Conservation (phyloP, 1,139 yeast species). For the Pichia sp. region DNA sequence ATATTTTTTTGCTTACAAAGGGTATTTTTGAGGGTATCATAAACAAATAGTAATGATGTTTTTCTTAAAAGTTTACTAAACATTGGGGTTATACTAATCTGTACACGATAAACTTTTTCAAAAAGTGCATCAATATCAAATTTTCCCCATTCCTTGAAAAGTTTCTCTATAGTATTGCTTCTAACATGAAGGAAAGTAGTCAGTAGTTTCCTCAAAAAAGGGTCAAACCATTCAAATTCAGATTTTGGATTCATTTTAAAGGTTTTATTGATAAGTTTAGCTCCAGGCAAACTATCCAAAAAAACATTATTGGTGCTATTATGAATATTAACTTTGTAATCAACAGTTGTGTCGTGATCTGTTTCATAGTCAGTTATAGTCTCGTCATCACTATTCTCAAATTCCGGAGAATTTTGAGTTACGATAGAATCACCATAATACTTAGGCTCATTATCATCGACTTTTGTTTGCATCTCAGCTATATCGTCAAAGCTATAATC, state of each 20-base stretch:
- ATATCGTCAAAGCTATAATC: too few relatives aligned
- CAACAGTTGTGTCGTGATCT: too few relatives aligned
- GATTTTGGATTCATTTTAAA: background rate
- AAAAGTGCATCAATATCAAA: conserved; percentile 8
- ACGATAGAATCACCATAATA: too few relatives aligned
- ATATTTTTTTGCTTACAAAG: conserved; percentile 9
- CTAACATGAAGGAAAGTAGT: background rate
- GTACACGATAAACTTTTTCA: background rate
- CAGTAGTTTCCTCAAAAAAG: background rate
- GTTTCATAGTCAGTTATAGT: too few relatives aligned
- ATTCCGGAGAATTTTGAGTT: too few relatives aligned
- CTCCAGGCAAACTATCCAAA: background rate
- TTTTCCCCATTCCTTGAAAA: conserved; percentile 4
- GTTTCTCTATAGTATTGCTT: background rate
- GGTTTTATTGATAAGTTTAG: conserved; percentile 1
- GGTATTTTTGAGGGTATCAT: conserved; percentile 8
- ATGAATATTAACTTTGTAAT: too few relatives aligned
- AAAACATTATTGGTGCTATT: too few relatives aligned
- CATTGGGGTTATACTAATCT: background rate
- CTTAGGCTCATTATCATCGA: too few relatives aligned
- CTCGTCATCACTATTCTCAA: too few relatives aligned
- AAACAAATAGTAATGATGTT: conserved; percentile 8
- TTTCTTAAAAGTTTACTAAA: conserved; percentile 9
- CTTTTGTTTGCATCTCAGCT: too few relatives aligned
- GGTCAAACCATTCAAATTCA: conserved; percentile 1